Evolutionary conservation across 75 land plant species (phyloP), one percentile per base, ranked within the genome.

Genomic region (Cupressus sempervirens): DNA sequence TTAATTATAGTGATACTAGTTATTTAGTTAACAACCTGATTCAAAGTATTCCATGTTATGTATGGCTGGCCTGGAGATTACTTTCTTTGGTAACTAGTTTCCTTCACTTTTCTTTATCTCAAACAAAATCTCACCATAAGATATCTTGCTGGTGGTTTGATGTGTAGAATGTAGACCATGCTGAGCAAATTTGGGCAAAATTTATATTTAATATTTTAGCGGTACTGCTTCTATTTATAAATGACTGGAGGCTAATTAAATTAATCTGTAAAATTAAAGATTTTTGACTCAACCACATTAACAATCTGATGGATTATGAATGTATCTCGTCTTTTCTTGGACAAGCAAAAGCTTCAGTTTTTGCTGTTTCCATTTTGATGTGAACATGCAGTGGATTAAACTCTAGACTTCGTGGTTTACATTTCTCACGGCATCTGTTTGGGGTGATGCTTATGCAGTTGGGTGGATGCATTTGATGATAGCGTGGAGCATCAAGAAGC

Each of bases 361-460:
- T 38, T 36, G 15, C 41, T 4, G 77, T 75, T 43, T 4, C 15
- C 26, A 38, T 0, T 18, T 38, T 38, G 41, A 35, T 38, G 16
- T 16, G 8, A 75, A 75, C 38, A 75, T 36, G 20, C 1, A 18
- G n/a, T 75, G 35, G 77, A 75, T 75, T 75, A 36, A 36, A 15
- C 77, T 75, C 38, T 36, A 75, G n/a, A 50, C 52, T 50, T 38
- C 20, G 16, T 38, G 7, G 43, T 75, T 75, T 36, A 75, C 7
- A 75, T 20, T 75, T 20, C 77, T 75, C 16, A 75, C 38, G 41
- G 43, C 38, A 20, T 75, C 43, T 75, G 43, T 38, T 75, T 75
- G 77, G 77, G 41, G 36, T 40, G n/a, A 62, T 62, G 41, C 23
- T 75, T 75, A 40, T 75, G 77, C 77, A 75, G 77, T 40, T 75